Evolutionary conservation across 1,139 yeast species (phyloP), one percentile per base, ranked within the genome.

Genomic region (Yamadazyma epiphylla): DNA sequence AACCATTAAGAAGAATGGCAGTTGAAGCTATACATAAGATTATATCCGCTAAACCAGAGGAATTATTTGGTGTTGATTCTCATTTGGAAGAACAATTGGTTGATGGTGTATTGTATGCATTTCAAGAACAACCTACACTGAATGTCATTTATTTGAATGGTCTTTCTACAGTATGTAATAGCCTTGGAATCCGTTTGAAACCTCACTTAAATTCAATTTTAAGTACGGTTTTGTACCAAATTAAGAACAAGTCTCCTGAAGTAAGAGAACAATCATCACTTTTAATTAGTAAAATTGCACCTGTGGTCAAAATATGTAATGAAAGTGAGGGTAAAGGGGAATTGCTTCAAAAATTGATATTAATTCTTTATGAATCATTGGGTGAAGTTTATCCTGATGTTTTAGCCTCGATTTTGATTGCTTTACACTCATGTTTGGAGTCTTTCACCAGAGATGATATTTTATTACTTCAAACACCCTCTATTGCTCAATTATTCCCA

Each of bases 321-420:
- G 49, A 47, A 17, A 48, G 55, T 3, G 49, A 47, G 16, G 20
- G 20, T 17, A 10, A 17, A 7, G 79, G 70, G 5, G 86, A 84
- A 43, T 56, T 85, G 32, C 55, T 88, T 45, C 70, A 71, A 35
- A 83, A 81, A 47, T 63, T 91, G 33, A 80, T 89, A 5, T 73
- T 84, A 16, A 80, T 88, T 13, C 63, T 94, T 23, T 88, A 84
- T 53, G 99, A 94, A 52, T 85, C 94, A 12, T 67, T 94, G 13
- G 98, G 98, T 14, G 99, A 94, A 49, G 94, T 85, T 5, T 88
- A 80, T 42, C 98, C 98, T 0, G 96, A 88, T 33, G 97, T 89
- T 2, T 64, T 94, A 27, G 96, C 95, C 0, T 83, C 96, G 0
- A 73, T 91, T 3, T 64, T 94, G 12, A 74, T 73, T 14, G 96